Percentiles rank a stretch among this genome's conserved stretches.
Evolutionary conservation across 2,329 filamentous ascomycete species (phyloP).

Genomic region (Paecilomyces sp.): DNA sequence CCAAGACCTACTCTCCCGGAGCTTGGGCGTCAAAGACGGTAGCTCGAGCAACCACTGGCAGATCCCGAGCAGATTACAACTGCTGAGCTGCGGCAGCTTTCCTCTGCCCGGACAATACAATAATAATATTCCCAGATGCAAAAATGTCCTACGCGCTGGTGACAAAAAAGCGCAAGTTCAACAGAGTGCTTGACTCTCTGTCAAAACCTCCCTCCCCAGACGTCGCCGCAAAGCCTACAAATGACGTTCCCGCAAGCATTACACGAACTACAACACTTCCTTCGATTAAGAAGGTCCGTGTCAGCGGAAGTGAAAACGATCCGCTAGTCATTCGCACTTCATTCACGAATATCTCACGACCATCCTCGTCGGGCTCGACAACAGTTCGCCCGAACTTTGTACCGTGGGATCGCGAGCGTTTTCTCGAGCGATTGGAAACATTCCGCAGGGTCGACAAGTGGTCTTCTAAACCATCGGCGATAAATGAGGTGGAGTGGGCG

Average conservation of each 20-base stretch:
- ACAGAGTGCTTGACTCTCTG: slow-evolving; percentile 39
- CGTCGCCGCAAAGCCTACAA: slow-evolving; percentile 10
- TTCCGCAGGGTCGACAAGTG: slow-evolving; percentile 89
- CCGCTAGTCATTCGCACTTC: slow-evolving; percentile 7
- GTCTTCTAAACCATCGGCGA: slow-evolving; percentile 80
- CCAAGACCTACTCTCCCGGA: background rate
- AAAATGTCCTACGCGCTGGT: slow-evolving; percentile 39
- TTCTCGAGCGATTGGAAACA: slow-evolving; percentile 72
- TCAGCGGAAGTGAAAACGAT: slow-evolving; percentile 16
- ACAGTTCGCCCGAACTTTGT: slow-evolving; percentile 61
- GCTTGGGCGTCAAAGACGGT: background rate
- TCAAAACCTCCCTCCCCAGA: slow-evolving; percentile 24
- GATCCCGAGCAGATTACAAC: background rate
- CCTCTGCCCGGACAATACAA: background rate
- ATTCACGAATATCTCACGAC: slow-evolving; percentile 12
- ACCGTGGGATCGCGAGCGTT: slow-evolving; percentile 75
- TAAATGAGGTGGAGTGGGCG: slow-evolving; percentile 91
- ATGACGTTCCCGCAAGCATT: slow-evolving; percentile 13
- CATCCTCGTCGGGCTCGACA: slow-evolving; percentile 23
- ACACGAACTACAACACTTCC: slow-evolving; percentile 8
- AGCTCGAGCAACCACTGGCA: background rate
- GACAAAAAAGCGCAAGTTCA: slow-evolving; percentile 42
- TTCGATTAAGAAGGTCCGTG: slow-evolving; percentile 29
- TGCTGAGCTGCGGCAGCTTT: background rate
- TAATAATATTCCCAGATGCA: background rate